A percentile compares a stretch with the other conserved stretches of the same genome.
Evolutionary conservation across 345 rosid species (phyloP).

Genomic region (Kernera saxatilis): DNA sequence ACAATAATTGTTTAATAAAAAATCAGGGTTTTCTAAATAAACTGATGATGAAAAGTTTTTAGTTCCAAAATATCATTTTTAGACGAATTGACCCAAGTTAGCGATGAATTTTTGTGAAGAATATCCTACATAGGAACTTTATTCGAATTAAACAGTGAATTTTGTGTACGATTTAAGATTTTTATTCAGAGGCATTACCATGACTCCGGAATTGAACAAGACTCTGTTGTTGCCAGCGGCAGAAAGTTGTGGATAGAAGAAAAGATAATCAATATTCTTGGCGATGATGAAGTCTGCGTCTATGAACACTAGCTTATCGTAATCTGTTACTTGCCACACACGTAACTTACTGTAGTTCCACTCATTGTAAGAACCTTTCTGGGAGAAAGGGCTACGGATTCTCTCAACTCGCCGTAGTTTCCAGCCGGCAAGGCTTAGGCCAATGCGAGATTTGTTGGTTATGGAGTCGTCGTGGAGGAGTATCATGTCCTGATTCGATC

Average conservation of each 20-base stretch:
- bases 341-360: constrained; percentile 90
- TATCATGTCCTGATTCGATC: constrained; percentile 48
- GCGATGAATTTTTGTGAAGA: too few relatives aligned
- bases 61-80: too few relatives aligned
- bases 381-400: constrained; percentile 62
- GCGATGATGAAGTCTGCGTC: constrained; percentile 64
- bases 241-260: constrained; percentile 57
- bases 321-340: constrained; percentile 57
- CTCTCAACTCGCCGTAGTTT: constrained; percentile 38
- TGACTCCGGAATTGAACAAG: constrained; percentile 78
- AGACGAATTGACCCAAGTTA: too few relatives aligned
- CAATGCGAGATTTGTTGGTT: constrained; percentile 32
- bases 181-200: constrained; percentile 36
- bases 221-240: constrained; percentile 41
- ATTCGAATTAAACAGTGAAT: not conserved
- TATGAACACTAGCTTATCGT: constrained; percentile 62
- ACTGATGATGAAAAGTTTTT: too few relatives aligned
- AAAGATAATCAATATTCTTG: constrained; percentile 52
- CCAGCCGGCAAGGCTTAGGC: constrained; percentile 65
- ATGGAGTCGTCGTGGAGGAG: constrained; percentile 64
- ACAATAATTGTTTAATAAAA: not conserved
- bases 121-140: too few relatives aligned
- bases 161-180: not conserved
- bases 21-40: too few relatives aligned
- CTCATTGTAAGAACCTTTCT: constrained; percentile 59